A percentile compares a stretch with the other conserved stretches of the same genome.
These are phyloP conservation scores for Ustilago hordei DNA, from an alignment of 1,284 basidiomycete species.

Conservation along the genomic window DNA sequence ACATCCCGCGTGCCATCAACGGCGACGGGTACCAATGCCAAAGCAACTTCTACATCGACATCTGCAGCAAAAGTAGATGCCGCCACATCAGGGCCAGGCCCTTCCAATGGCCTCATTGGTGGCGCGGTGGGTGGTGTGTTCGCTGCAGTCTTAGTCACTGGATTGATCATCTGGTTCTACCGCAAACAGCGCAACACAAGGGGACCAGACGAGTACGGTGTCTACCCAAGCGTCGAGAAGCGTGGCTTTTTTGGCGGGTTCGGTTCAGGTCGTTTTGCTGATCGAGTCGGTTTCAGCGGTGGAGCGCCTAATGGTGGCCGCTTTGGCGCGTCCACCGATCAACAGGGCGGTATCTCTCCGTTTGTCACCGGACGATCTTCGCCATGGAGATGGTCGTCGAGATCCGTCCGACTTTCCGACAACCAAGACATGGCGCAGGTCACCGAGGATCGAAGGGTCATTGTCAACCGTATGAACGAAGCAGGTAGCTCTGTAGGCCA, in stretches of 20 bases:
- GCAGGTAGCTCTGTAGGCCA: constrained; percentile 26
- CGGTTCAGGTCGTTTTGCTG: constrained; percentile 20
- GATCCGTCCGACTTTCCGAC: constrained; percentile 16
- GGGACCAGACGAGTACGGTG: constrained; percentile 45
- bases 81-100: background rate
- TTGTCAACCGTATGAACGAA: constrained; percentile 25
- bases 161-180: constrained; percentile 19
- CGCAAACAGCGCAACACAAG: constrained; percentile 11
- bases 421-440: constrained; percentile 19
- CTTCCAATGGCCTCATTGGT: constrained; percentile 29
- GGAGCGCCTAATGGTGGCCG: constrained; percentile 2
- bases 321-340: constrained; percentile 30
- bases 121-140: constrained; percentile 33
- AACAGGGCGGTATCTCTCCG: constrained; percentile 44
- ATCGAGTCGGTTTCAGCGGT: constrained; percentile 13
- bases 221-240: constrained; percentile 32
- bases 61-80: constrained; percentile 21
- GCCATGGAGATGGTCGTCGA: constrained; percentile 29
- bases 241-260: constrained; percentile 30
- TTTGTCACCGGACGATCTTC: constrained; percentile 35
- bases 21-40: constrained; percentile 6
- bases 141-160: constrained; percentile 23
- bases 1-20: constrained; percentile 13
- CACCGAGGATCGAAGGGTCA: constrained; percentile 17
- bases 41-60: constrained; percentile 11